phyloP scores from a whole-genome alignment of 805 yeast species.

The Monosporozyma yasuniensis region DNA sequence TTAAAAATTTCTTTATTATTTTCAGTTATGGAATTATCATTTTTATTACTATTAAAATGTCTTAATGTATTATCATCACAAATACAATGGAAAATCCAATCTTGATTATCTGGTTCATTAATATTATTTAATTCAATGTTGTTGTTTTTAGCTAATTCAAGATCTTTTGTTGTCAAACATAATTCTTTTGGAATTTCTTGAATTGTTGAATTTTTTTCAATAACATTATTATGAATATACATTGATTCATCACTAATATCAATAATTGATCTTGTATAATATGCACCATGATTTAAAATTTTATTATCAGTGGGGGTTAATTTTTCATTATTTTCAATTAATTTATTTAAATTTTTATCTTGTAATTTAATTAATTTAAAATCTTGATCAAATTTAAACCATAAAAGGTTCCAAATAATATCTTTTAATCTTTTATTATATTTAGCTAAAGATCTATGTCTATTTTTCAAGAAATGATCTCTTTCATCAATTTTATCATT shows the following conservation, averaged over 20 bases:
- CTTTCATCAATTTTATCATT: conserved; percentile 31
- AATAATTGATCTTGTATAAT: conserved; percentile 3
- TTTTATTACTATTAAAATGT: conserved; percentile 11
- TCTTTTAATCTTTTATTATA: conserved; percentile 23
- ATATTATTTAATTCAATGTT: conserved; percentile 13
- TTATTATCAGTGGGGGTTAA: conserved; percentile 7
- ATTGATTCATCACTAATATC: conserved; percentile 1
- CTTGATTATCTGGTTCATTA: conserved; percentile 16
- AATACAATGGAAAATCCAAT: conserved; percentile 28
- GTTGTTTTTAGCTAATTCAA: conserved; percentile 14
- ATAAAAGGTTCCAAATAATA: conserved; percentile 22
- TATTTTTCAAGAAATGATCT: conserved; percentile 21
- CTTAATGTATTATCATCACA: conserved; percentile 13
- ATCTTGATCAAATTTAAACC: conserved; percentile 27
- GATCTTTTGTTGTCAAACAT: conserved; percentile 20
- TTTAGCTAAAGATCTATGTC: conserved; percentile 19
- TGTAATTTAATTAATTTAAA: conserved; percentile 15
- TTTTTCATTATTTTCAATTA: neutral
- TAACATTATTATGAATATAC: neutral
- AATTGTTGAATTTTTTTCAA: neutral
- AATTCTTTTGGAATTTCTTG: conserved; percentile 25
- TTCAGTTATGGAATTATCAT: too few species aligned
- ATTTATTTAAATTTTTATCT: conserved; percentile 5
- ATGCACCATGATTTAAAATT: conserved; percentile 10
- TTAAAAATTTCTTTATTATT: too few species aligned